These are phyloP conservation scores for Thermochaetoides thermophila DNA, from an alignment of 495 filamentous ascomycete species.

Conservation along the genomic window DNA sequence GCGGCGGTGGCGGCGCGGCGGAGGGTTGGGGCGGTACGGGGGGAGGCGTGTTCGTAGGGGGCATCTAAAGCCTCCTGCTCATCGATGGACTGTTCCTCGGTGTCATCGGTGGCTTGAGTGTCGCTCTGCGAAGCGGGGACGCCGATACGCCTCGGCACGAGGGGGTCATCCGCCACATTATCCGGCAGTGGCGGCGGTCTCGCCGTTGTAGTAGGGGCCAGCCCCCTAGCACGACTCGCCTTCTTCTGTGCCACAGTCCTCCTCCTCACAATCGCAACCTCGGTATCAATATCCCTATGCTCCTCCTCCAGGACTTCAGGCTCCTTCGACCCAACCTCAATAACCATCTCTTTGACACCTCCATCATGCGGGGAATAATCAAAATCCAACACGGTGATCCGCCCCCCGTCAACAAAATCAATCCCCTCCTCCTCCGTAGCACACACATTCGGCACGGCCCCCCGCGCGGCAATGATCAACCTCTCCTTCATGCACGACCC, in stretches of 20 bases:
- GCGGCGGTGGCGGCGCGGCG: slow-evolving; percentile 68
- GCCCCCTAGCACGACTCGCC: slow-evolving; percentile 23
- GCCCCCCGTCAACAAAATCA: slow-evolving; percentile 64
- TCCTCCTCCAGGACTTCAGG: slow-evolving; percentile 61
- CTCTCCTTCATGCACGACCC: slow-evolving; percentile 38
- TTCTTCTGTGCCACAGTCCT: slow-evolving; percentile 50
- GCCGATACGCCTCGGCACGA: slow-evolving; percentile 25
- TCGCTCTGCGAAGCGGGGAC: slow-evolving; percentile 6
- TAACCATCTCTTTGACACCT: slow-evolving; percentile 37
- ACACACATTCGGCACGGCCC: slow-evolving; percentile 44
- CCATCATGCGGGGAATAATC: slow-evolving; percentile 44
- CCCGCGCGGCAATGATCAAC: slow-evolving; percentile 60
- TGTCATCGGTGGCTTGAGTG: slow-evolving; percentile 13
- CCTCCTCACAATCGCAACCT: slow-evolving; percentile 67
- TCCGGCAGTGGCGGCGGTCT: slow-evolving; percentile 13
- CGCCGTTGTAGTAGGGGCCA: slow-evolving; percentile 13
- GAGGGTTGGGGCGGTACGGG: slow-evolving; percentile 60
- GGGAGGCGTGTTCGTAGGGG: slow-evolving; percentile 66
- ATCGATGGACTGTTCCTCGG: slow-evolving; percentile 25
- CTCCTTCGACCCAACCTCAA: slow-evolving; percentile 60
- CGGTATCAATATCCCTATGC: slow-evolving; percentile 59
- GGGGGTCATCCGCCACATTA: slow-evolving; percentile 26
- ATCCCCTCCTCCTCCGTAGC: slow-evolving; percentile 58
- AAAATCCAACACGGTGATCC: slow-evolving; percentile 68
- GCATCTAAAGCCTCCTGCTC: slow-evolving; percentile 45